Conservation (phyloP, 305 asterid species). For the Euphrasia arctica region DNA sequence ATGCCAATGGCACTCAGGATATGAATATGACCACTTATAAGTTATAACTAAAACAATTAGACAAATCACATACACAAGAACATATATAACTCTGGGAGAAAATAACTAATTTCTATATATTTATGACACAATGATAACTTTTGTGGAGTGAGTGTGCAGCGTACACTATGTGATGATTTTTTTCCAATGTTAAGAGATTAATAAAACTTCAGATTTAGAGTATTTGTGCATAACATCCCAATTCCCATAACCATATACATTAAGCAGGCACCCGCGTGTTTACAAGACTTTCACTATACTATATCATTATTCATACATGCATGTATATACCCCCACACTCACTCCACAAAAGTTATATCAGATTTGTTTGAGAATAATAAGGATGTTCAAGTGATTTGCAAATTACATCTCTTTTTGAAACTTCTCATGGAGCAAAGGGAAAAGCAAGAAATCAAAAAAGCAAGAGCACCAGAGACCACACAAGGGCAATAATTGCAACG, state of each 20-base stretch:
- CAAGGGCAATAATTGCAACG: slow-evolving; percentile 2
- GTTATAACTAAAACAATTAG: not conserved
- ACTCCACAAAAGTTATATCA: slow-evolving; percentile 1
- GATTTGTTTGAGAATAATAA: not conserved
- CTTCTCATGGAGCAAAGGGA: not conserved
- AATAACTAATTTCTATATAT: not conserved
- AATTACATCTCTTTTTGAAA: slow-evolving; percentile 1
- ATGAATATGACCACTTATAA: not conserved
- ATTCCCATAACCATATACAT: slow-evolving; percentile 7
- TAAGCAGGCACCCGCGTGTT: not conserved
- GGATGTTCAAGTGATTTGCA: slow-evolving; percentile 5
- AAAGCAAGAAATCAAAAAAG: not conserved
- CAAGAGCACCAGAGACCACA: not conserved
- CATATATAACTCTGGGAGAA: not conserved
- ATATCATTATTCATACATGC: not conserved
- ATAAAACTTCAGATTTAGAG: not conserved
- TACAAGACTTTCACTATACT: not conserved
- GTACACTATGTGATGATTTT: not conserved
- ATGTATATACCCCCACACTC: not conserved
- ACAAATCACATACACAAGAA: not conserved
- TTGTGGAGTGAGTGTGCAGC: not conserved
- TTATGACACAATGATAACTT: too few species aligned
- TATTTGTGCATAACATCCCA: not conserved
- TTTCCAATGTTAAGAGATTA: not conserved
- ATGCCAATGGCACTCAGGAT: not conserved